Percentiles rank a stretch among this genome's conserved stretches.
These are phyloP conservation scores for Ceriops tagal DNA, from an alignment of 345 rosid species.

Conservation along the genomic window DNA sequence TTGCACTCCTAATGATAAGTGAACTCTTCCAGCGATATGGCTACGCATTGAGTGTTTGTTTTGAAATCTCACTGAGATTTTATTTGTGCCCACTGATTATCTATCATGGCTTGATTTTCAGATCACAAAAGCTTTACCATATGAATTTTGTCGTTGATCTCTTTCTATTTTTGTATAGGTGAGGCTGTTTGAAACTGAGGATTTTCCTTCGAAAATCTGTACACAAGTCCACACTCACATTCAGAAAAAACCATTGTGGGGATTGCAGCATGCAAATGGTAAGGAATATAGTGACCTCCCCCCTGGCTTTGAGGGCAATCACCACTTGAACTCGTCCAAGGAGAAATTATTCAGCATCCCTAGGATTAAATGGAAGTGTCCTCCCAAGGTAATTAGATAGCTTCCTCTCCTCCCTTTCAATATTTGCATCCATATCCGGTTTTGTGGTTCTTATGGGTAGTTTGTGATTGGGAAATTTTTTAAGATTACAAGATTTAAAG, in stretches of 20 bases:
- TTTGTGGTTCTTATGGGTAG: no score
- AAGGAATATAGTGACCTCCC: conserved; percentile 27
- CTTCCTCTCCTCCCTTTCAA: not conserved
- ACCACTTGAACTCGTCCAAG: conserved; percentile 14
- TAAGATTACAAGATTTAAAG: no score
- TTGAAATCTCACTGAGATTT: no score
- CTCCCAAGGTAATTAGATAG: conserved; percentile 40
- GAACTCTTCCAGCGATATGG: no score
- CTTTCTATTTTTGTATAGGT: conserved; percentile 30
- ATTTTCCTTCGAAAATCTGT: conserved; percentile 48
- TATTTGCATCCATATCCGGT: no score
- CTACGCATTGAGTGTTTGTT: no score
- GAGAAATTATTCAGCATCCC: conserved; percentile 22
- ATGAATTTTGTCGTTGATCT: no score
- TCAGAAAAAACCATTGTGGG: conserved; percentile 15
- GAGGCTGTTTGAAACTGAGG: conserved; percentile 41
- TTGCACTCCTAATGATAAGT: no score
- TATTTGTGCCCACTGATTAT: no score
- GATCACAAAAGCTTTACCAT: no score
- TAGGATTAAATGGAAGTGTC: conserved; percentile 42
- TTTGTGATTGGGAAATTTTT: no score
- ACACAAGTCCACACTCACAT: conserved; percentile 15
- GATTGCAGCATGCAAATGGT: conserved; percentile 13
- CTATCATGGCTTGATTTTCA: no score
- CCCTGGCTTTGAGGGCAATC: conserved; percentile 44